These are phyloP conservation scores for Metarhizium humberi DNA, from an alignment of 2,329 filamentous ascomycete species.

Conservation along the genomic window DNA sequence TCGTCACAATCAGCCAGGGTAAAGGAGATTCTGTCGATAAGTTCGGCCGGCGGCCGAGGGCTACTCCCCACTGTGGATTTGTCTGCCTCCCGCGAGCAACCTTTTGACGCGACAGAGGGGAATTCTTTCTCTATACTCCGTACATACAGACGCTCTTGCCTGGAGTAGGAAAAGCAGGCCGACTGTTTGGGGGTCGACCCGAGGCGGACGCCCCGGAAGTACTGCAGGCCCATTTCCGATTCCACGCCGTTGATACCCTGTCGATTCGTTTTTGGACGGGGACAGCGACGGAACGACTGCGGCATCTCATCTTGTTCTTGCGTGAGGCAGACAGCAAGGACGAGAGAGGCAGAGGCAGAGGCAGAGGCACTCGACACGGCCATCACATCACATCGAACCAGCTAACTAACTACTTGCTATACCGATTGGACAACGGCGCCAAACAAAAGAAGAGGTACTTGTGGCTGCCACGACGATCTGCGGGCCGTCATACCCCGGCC, in stretches of 20 bases:
- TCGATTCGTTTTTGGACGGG: neutral
- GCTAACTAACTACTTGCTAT: neutral
- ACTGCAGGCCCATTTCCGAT: neutral
- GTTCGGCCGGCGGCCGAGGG: constrained; percentile 1
- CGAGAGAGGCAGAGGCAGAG: too few species aligned
- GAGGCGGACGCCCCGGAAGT: neutral
- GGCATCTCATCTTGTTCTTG: too few species aligned
- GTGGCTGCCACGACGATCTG: neutral
- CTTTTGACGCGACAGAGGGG: neutral
- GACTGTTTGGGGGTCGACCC: neutral
- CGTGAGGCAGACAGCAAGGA: too few species aligned
- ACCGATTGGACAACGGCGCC: neutral
- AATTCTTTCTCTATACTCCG: neutral
- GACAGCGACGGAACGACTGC: neutral
- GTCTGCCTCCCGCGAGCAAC: neutral
- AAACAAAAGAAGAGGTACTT: neutral
- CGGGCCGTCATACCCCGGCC: constrained; percentile 4
- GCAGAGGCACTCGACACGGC: too few species aligned
- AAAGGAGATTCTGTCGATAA: neutral
- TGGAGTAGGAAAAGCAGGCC: neutral
- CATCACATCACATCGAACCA: neutral
- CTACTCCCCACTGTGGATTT: neutral
- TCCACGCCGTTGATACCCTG: neutral
- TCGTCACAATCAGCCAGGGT: neutral
- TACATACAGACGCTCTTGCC: neutral